A percentile compares a stretch with the other conserved stretches of the same genome.
Conservation (phyloP, 768 basidiomycete species). For the Cystofilobasidium ferigula region DNA sequence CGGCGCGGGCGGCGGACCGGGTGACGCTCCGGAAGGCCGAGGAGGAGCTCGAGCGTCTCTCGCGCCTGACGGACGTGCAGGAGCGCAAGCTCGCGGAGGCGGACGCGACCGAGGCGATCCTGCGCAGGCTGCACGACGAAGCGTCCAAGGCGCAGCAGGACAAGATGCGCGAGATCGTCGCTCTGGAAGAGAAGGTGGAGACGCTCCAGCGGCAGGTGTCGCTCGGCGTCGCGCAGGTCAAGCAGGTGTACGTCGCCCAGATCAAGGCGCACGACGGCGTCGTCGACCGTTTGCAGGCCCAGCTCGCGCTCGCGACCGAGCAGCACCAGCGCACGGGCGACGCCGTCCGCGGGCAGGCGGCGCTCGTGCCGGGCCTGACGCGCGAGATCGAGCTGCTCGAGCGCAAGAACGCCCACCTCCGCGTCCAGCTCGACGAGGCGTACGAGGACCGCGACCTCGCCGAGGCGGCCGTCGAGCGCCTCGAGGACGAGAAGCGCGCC, state of each 20-base stretch:
- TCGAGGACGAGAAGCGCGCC: neutral
- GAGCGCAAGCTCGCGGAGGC: neutral
- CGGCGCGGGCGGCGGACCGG: neutral
- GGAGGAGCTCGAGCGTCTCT: neutral
- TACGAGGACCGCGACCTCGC: neutral
- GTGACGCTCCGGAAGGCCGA: neutral
- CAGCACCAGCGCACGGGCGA: conserved; percentile 2
- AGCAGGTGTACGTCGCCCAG: neutral
- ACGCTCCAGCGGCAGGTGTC: neutral
- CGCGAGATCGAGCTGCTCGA: neutral
- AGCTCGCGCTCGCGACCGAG: neutral
- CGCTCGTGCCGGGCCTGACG: neutral
- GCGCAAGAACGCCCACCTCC: neutral
- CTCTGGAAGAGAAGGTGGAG: neutral
- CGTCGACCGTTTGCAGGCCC: neutral
- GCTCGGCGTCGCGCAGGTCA: neutral
- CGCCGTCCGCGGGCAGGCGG: neutral
- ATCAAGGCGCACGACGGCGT: neutral
- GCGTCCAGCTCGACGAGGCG: neutral
- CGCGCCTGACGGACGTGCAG: neutral
- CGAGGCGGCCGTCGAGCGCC: neutral
- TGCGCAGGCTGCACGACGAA: neutral
- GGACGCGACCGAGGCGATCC: neutral
- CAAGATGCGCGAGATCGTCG: neutral
- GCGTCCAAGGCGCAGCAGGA: neutral